These are phyloP conservation scores for Fusarium solani-melongenae DNA, from an alignment of 2,329 filamentous ascomycete genomes.

Conservation along the genomic window DNA sequence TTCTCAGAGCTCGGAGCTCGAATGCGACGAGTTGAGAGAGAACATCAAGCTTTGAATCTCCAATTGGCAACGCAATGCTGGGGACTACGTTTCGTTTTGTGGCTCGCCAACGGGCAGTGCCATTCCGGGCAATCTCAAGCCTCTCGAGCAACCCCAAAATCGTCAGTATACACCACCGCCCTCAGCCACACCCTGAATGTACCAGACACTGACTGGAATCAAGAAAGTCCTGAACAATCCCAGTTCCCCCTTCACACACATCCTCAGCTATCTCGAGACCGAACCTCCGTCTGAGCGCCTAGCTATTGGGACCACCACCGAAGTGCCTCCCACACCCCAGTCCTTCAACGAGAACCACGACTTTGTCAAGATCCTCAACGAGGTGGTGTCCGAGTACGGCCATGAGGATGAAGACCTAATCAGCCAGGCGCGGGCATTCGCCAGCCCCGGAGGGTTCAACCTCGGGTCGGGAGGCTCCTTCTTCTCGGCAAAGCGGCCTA, in stretches of 20 bases:
- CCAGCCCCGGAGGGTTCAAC: slow-evolving; percentile 65
- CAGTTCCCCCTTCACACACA: slow-evolving; percentile 57
- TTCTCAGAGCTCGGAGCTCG: slow-evolving; percentile 16
- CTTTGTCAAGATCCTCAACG: slow-evolving; percentile 69
- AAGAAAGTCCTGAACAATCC: slow-evolving; percentile 69
- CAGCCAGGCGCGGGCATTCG: slow-evolving; percentile 69
- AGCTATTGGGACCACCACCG: slow-evolving; percentile 68
- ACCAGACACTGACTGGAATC: slow-evolving; percentile 22
- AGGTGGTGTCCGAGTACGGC: slow-evolving; percentile 66
- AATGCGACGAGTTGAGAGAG: neutral
- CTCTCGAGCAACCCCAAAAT: slow-evolving; percentile 64
- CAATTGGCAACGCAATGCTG: slow-evolving; percentile 40
- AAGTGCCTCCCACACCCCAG: slow-evolving; percentile 69
- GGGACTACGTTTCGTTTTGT: slow-evolving; percentile 38
- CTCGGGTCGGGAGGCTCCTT: slow-evolving; percentile 64
- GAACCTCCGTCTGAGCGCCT: slow-evolving; percentile 64
- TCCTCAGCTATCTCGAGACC: slow-evolving; percentile 70
- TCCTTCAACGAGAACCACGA: slow-evolving; percentile 69
- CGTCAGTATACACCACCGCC: slow-evolving; percentile 52
- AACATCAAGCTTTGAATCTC: slow-evolving; percentile 4
- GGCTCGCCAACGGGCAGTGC: slow-evolving; percentile 27
- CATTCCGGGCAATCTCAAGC: slow-evolving; percentile 55
- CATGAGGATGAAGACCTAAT: slow-evolving; percentile 65
- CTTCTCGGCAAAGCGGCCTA: slow-evolving; percentile 56
- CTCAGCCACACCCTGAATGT: neutral